phyloP scores from a whole-genome alignment of 371 early-diverging fungal species.

The Enteropsectra breve region DNA sequence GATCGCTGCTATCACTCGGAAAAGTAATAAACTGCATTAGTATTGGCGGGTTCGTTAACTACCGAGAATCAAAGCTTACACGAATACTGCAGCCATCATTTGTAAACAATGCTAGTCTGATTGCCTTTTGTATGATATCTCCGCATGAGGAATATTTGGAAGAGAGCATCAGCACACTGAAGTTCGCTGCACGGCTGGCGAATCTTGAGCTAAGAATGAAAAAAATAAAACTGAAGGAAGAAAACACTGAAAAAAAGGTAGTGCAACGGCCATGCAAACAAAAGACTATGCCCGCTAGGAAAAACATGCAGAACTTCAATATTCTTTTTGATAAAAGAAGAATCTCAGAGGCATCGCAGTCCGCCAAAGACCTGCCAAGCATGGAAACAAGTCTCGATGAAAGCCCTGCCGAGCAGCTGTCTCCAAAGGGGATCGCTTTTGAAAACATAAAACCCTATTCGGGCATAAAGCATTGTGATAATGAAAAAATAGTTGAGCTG shows the following conservation, averaged over 20 bases:
- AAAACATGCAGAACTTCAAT: background rate
- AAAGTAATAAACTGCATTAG: conserved; percentile 56
- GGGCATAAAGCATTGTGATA: background rate
- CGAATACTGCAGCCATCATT: conserved; percentile 71
- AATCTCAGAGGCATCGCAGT: background rate
- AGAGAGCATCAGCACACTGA: conserved; percentile 77
- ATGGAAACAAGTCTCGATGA: background rate
- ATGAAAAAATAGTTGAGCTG: background rate
- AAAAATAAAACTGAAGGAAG: background rate
- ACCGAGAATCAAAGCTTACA: conserved; percentile 78
- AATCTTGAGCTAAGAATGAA: conserved; percentile 32
- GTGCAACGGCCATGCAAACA: background rate
- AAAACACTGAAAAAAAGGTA: background rate
- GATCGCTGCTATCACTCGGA: conserved; percentile 57
- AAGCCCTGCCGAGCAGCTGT: no score
- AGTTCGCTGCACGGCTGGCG: conserved; percentile 69
- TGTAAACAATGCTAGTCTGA: conserved; percentile 67
- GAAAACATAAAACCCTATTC: background rate
- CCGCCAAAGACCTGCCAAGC: background rate
- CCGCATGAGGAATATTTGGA: conserved; percentile 68
- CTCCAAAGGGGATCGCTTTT: no score
- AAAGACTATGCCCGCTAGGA: background rate
- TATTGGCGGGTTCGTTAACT: conserved; percentile 68
- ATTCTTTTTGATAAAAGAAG: no score
- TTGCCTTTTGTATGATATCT: conserved; percentile 75